A percentile compares a stretch with the other conserved stretches of the same genome.
Evolutionary conservation across 371 early-diverging fungal species (phyloP).

Genomic region (Smittium culicis): DNA sequence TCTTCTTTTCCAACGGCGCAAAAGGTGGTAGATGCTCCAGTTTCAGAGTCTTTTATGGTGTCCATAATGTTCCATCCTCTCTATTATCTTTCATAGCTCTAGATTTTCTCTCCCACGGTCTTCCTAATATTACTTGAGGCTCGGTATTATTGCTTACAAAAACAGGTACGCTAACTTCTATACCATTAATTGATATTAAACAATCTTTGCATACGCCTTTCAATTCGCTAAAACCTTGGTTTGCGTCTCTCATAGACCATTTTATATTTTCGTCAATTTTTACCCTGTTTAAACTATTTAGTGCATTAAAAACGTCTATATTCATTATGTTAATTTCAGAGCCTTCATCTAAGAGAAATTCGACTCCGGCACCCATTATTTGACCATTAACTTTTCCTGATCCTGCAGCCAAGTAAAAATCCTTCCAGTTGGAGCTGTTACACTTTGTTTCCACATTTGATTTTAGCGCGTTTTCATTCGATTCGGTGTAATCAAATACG

Average conservation of each 20-base stretch:
- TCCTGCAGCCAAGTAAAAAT: background rate
- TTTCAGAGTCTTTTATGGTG: background rate
- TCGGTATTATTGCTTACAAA: background rate
- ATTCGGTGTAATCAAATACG: too few relatives aligned
- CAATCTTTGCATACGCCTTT: background rate
- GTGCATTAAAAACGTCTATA: background rate
- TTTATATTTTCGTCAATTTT: conserved; percentile 5
- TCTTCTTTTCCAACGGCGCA: background rate
- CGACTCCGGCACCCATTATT: background rate
- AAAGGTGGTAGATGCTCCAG: background rate
- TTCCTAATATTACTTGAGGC: background rate
- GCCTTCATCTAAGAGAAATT: conserved; percentile 3
- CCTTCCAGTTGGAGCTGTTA: background rate
- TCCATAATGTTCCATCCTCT: background rate
- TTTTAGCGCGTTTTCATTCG: too few relatives aligned
- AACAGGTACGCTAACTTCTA: background rate
- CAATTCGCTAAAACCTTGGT: background rate
- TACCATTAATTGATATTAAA: background rate
- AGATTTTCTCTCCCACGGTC: background rate
- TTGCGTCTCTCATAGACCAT: background rate
- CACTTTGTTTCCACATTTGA: too few relatives aligned
- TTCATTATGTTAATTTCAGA: conserved; percentile 6
- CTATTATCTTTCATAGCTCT: conserved; percentile 3
- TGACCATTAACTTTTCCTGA: background rate
- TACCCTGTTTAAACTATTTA: background rate